A percentile compares a stretch with the other conserved stretches of the same genome.
These are phyloP conservation scores for Geranium incanum DNA, from an alignment of 441 rosid species.

Conservation along the genomic window DNA sequence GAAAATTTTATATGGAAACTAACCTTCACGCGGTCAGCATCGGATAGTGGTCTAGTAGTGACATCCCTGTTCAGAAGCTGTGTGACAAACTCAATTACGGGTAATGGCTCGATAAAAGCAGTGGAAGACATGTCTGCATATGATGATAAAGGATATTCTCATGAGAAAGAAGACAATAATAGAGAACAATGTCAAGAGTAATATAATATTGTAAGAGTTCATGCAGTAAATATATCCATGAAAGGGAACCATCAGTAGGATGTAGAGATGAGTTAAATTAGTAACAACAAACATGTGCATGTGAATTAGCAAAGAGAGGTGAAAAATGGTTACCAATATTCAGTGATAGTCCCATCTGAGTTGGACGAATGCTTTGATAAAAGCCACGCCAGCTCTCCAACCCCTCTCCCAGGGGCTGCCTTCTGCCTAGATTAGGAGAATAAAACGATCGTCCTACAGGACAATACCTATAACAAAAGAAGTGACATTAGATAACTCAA, in stretches of 20 bases:
- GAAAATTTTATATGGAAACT: neutral
- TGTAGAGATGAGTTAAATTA: too few species aligned
- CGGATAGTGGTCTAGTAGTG: conserved; percentile 72
- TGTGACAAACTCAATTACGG: conserved; percentile 80
- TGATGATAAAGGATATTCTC: neutral
- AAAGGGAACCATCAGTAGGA: neutral
- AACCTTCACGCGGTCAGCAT: conserved; percentile 89
- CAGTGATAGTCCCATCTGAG: conserved; percentile 89
- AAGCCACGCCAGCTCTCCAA: conserved; percentile 97
- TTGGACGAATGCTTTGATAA: conserved; percentile 92
- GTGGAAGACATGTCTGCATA: conserved; percentile 83
- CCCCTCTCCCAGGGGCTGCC: conserved; percentile 84
- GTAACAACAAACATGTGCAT: too few species aligned
- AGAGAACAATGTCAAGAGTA: neutral
- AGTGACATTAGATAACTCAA: neutral
- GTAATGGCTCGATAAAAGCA: conserved; percentile 94
- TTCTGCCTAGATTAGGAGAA: conserved; percentile 67
- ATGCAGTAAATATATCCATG: too few species aligned
- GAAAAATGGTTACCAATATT: conserved; percentile 55
- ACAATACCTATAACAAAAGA: conserved; percentile 39
- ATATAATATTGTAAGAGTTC: neutral
- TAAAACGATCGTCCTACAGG: conserved; percentile 85
- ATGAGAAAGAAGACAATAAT: neutral
- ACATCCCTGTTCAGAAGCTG: conserved; percentile 83
- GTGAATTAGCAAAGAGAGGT: neutral